These are phyloP conservation scores for Theileria parva DNA, from an alignment of 169 alveolate genomes.

Conservation along the genomic window DNA sequence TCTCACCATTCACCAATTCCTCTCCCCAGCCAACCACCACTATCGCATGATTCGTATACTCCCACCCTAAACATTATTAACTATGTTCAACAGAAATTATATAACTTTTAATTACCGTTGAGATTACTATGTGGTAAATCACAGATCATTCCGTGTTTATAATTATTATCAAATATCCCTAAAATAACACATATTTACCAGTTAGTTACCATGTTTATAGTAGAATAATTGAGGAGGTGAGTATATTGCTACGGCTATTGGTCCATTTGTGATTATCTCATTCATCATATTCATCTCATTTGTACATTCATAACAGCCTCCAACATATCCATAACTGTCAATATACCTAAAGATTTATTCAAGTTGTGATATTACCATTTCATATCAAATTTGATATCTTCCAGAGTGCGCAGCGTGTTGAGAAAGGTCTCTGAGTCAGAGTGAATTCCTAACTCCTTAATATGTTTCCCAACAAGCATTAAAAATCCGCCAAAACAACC, in stretches of 20 bases:
- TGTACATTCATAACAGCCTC: slow-evolving; percentile 84
- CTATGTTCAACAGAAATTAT: neutral
- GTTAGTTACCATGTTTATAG: slow-evolving; percentile 51
- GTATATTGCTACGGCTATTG: slow-evolving; percentile 81
- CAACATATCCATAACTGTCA: slow-evolving; percentile 76
- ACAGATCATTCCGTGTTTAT: slow-evolving; percentile 78
- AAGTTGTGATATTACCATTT: slow-evolving; percentile 8
- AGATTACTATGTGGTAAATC: slow-evolving; percentile 79
- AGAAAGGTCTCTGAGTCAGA: slow-evolving; percentile 41
- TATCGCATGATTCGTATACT: slow-evolving; percentile 85
- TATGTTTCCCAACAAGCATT: slow-evolving; percentile 85
- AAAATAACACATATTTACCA: neutral
- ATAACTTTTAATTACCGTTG: slow-evolving; percentile 59
- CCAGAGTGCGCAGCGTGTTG: too few relatives aligned
- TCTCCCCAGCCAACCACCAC: slow-evolving; percentile 87
- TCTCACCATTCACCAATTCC: slow-evolving; percentile 32
- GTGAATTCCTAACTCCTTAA: slow-evolving; percentile 80
- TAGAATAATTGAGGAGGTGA: slow-evolving; percentile 75
- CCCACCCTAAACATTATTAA: slow-evolving; percentile 78
- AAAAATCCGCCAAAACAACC: slow-evolving; percentile 92
- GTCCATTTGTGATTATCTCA: slow-evolving; percentile 80
- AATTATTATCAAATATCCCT: slow-evolving; percentile 59
- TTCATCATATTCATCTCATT: slow-evolving; percentile 77
- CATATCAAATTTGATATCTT: neutral
- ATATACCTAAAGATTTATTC: slow-evolving; percentile 52